Conservation (phyloP, 2,329 filamentous ascomycete genomes). For the Arthrobotrys megalospora region DNA sequence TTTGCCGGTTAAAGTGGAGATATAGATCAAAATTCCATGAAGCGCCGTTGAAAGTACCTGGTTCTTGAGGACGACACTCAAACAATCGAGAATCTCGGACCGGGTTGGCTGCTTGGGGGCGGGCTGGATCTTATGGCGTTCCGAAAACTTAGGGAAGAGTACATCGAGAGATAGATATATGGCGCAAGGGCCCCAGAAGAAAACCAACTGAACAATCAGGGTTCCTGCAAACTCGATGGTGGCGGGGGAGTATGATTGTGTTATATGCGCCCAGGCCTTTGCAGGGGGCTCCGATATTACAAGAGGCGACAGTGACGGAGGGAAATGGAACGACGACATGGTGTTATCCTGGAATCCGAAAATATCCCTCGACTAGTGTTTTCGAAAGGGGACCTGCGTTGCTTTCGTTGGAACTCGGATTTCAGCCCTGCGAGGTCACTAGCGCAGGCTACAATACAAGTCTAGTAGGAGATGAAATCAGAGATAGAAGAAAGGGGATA, state of each 20-base stretch:
- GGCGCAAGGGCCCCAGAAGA: slow-evolving; percentile 70
- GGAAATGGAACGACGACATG: slow-evolving; percentile 55
- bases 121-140: slow-evolving; percentile 73
- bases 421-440: slow-evolving; percentile 11
- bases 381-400: slow-evolving; percentile 28
- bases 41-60: slow-evolving; percentile 68
- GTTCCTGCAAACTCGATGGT: slow-evolving; percentile 69
- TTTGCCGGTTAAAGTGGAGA: slow-evolving; percentile 60
- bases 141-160: slow-evolving; percentile 70
- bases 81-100: slow-evolving; percentile 69
- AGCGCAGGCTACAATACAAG: slow-evolving; percentile 3
- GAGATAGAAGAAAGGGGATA: slow-evolving; percentile 18
- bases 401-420: slow-evolving; percentile 53
- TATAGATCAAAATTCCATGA: slow-evolving; percentile 64
- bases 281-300: slow-evolving; percentile 17
- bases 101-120: slow-evolving; percentile 70
- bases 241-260: slow-evolving; percentile 64
- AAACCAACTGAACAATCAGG: slow-evolving; percentile 68
- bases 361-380: background rate
- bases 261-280: slow-evolving; percentile 34
- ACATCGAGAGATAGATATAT: slow-evolving; percentile 69
- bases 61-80: slow-evolving; percentile 70
- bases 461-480: background rate
- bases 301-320: slow-evolving; percentile 34
- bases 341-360: slow-evolving; percentile 16